Percentiles rank a stretch among this genome's conserved stretches.
These are phyloP conservation scores for Solanum appendiculatum DNA, from an alignment of 257 asterid genomes.

Conservation along the genomic window DNA sequence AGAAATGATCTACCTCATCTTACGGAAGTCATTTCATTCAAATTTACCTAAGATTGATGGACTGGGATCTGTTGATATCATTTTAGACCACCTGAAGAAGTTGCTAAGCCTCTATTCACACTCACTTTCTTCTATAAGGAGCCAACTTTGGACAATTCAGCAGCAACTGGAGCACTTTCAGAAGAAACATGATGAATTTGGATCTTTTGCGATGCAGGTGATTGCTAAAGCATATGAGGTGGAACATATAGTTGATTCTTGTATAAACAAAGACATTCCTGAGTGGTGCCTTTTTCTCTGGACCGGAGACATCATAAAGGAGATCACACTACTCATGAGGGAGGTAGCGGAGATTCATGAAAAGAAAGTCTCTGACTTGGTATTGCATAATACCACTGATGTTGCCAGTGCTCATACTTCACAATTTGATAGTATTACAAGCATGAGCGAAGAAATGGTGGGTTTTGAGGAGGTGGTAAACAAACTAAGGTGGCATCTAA, in stretches of 20 bases:
- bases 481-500: not conserved
- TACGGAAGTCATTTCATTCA: not conserved
- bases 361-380: not conserved
- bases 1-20: not conserved
- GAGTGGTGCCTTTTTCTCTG: not conserved
- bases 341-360: not conserved
- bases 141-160: not conserved
- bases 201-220: not conserved
- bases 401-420: not conserved
- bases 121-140: not conserved
- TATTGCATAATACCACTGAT: not conserved
- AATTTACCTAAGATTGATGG: not conserved
- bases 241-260: not conserved
- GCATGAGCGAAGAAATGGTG: not conserved
- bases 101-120: not conserved
- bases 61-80: not conserved
- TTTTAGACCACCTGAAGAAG: not conserved
- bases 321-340: no score
- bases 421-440: not conserved
- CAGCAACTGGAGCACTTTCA: not conserved
- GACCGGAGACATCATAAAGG: not conserved
- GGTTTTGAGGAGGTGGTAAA: not conserved
- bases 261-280: not conserved
- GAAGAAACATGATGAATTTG: not conserved
- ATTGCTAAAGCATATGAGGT: conserved; percentile 9